Base-by-base conservation (phyloP, 2,329 filamentous ascomycete species). In the Tolypocladium cylindrosporum region DNA sequence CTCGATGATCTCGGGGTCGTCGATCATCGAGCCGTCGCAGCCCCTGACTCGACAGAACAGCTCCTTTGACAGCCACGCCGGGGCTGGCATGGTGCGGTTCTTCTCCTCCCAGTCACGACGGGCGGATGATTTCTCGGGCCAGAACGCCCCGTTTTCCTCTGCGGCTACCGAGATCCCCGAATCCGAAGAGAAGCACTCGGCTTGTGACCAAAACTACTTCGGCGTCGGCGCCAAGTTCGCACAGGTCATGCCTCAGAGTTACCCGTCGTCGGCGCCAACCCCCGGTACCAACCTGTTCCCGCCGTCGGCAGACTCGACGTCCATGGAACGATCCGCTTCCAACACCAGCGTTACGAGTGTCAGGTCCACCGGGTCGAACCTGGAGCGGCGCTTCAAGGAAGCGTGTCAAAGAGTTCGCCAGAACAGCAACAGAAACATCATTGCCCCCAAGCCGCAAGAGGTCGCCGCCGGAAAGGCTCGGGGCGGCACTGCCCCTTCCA, bases 261-360 rank as follows among this genome's bases (percentile, higher is more conserved):
- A 74, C 57, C 59, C 67, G 7, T 58, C 64, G 9, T 65, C 67
- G 11, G 60, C 67, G 1, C 64, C 66, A 11, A 66, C 64, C 51
- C 69, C 71, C 24, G 70, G 63, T 3, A 14, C 54, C 31, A 62
- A 69, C 8, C 60, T 73, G 19, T 61, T 64, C 41, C 59, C 65
- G 8, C 64, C 64, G 14, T 57, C 62, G 1, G 34, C 54, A n/a
- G 16, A 24, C 39, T 71, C 73, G 1, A 63, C 69, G 9, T 66
- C 71, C 39, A 80, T 81, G 78, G 74, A 80, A 61, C 74, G 79
- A 10, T 79, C 77, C 1, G 61, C 69, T n/a, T 82, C 80, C 10
- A 76, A 72, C 59, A 68, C 69, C 43, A 78, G 76, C 61, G 62
- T 60, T 9, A 57, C 61, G 7, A 81, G 79, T 63, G 69, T 66